These are phyloP conservation scores for Bothia castanella DNA, from an alignment of 1,284 basidiomycete species.

Conservation along the genomic window DNA sequence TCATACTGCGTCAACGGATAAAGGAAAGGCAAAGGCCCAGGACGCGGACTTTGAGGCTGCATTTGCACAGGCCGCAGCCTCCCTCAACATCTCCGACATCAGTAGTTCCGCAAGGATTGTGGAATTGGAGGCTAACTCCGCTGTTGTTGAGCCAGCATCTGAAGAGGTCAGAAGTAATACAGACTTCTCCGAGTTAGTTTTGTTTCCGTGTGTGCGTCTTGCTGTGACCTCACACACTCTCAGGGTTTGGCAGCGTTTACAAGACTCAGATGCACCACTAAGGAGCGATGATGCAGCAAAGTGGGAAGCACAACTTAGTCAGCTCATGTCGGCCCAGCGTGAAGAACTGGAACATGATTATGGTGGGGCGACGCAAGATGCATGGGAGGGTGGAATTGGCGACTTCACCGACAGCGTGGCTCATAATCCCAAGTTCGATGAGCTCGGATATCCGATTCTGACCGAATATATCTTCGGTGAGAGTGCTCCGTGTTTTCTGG, in stretches of 20 bases:
- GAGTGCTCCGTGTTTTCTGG: constrained; percentile 21
- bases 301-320: constrained; percentile 89
- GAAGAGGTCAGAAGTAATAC: constrained; percentile 22
- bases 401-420: constrained; percentile 39
- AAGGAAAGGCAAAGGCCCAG: constrained; percentile 69
- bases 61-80: constrained; percentile 58
- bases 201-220: neutral
- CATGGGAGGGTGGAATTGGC: constrained; percentile 54
- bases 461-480: constrained; percentile 73
- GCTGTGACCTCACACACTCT: constrained; percentile 4
- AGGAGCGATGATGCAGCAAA: constrained; percentile 67
- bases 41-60: constrained; percentile 78
- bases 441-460: constrained; percentile 69
- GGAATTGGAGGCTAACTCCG: constrained; percentile 47
- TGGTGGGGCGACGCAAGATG: constrained; percentile 54
- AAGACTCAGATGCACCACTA: constrained; percentile 54
- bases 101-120: constrained; percentile 49
- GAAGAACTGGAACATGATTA: constrained; percentile 64
- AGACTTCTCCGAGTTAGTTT: constrained; percentile 48
- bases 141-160: constrained; percentile 38
- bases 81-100: constrained; percentile 41
- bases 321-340: constrained; percentile 64
- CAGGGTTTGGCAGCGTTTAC: constrained; percentile 59
- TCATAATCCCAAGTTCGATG: constrained; percentile 53
- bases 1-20: constrained; percentile 31